Conservation (phyloP, 306 rosid genomes). For the Boehmeria nivea region DNA sequence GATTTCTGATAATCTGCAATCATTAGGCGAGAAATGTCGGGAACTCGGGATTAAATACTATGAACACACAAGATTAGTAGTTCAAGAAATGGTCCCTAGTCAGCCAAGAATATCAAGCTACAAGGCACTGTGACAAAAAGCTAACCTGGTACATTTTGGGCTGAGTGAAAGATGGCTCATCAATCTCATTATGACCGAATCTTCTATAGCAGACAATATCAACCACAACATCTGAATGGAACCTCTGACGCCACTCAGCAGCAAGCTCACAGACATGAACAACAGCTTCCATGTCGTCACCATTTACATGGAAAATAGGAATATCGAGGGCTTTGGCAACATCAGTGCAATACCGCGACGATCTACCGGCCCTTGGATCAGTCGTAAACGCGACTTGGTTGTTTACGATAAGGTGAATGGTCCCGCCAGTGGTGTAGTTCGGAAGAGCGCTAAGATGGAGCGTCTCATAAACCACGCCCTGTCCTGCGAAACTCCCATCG, state of each 20-base stretch:
- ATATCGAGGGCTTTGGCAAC: constrained; percentile 91
- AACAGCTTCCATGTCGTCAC: constrained; percentile 94
- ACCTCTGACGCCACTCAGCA: constrained; percentile 97
- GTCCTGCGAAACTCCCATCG: constrained; percentile 98
- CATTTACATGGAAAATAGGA: constrained; percentile 91
- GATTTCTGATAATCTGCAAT: constrained; percentile 68
- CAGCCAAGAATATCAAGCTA: constrained; percentile 8
- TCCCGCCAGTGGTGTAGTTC: constrained; percentile 93
- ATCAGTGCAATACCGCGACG: constrained; percentile 90
- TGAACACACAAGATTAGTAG: background rate
- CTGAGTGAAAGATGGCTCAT: constrained; percentile 95
- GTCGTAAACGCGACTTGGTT: constrained; percentile 98
- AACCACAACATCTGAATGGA: constrained; percentile 96
- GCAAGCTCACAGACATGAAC: constrained; percentile 97
- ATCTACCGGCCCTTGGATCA: constrained; percentile 81
- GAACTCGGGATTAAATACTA: background rate
- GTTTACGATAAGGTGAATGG: constrained; percentile 83
- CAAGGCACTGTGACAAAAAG: constrained; percentile 1
- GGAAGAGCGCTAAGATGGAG: constrained; percentile 96
- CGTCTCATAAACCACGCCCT: constrained; percentile 94
- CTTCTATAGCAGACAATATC: constrained; percentile 93
- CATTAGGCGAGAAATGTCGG: constrained; percentile 17
- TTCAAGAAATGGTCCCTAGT: background rate
- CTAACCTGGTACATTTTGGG: constrained; percentile 97
- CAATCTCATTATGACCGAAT: constrained; percentile 97